Percentiles rank a stretch among this genome's conserved stretches.
Evolutionary conservation across 2,329 filamentous ascomycete genomes (phyloP).

Genomic region (Volutella citrinella): DNA sequence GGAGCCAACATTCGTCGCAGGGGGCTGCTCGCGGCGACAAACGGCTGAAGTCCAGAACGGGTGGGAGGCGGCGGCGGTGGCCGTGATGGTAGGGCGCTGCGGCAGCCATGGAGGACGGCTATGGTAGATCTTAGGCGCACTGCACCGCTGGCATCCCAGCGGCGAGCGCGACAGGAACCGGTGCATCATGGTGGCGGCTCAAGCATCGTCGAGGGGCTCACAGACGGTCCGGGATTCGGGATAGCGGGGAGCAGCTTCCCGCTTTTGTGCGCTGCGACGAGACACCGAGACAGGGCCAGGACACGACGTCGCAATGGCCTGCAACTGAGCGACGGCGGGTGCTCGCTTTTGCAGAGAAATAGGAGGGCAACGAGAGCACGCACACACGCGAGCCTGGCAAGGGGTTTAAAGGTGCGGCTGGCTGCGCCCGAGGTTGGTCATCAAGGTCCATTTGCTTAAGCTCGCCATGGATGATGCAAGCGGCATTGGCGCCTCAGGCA

Average conservation of each 20-base stretch:
- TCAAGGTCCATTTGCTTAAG: constrained; percentile 14
- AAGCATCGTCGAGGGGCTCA: constrained; percentile 21
- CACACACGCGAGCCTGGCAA: neutral
- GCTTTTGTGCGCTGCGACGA: constrained; percentile 8
- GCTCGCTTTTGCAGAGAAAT: neutral
- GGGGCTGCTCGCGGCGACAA: constrained; percentile 25
- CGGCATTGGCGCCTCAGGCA: constrained; percentile 25
- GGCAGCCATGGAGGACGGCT: constrained; percentile 28
- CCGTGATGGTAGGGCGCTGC: constrained; percentile 21
- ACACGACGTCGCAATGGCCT: constrained; percentile 14
- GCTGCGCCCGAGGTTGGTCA: constrained; percentile 18
- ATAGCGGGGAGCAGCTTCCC: constrained; percentile 20
- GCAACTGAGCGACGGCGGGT: too few species aligned
- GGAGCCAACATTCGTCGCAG: constrained; percentile 12
- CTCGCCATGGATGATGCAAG: constrained; percentile 26
- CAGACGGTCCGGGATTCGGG: constrained; percentile 15
- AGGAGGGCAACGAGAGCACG: neutral
- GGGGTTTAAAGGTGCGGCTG: constrained; percentile 7
- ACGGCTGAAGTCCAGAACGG: constrained; percentile 32
- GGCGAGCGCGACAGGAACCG: constrained; percentile 32
- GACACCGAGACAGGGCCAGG: constrained; percentile 7
- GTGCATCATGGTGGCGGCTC: constrained; percentile 32
- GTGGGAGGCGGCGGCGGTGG: too few species aligned
- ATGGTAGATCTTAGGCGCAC: constrained; percentile 21
- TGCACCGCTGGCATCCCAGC: constrained; percentile 30